Conservation (phyloP, 192 early-diverging fungal species). For the Coemansia sp. region DNA sequence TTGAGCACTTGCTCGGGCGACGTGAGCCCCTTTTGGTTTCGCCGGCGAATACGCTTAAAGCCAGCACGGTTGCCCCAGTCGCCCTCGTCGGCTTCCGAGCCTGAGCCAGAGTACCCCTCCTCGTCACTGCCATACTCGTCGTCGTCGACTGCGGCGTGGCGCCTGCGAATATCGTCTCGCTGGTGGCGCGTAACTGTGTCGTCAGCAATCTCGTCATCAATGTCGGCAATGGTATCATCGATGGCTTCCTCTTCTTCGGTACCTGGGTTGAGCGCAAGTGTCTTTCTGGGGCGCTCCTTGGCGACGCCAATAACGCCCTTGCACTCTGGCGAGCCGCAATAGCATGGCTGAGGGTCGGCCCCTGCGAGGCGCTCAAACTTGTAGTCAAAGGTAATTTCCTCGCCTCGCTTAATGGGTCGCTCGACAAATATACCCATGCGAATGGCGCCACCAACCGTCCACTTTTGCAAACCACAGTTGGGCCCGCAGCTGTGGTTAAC, state of each 20-base stretch:
- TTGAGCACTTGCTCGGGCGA: conserved; percentile 72
- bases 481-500: conserved; percentile 98
- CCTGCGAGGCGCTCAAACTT: conserved; percentile 85
- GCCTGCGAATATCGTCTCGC: conserved; percentile 57
- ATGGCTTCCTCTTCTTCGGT: conserved; percentile 40
- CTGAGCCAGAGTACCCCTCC: conserved; percentile 34
- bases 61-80: conserved; percentile 12
- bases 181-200: conserved; percentile 55
- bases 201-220: conserved; percentile 59
- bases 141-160: conserved; percentile 47
- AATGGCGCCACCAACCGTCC: conserved; percentile 86
- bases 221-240: conserved; percentile 55
- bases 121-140: conserved; percentile 52
- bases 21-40: conserved; percentile 54
- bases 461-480: conserved; percentile 94
- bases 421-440: conserved; percentile 96
- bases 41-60: conserved; percentile 39
- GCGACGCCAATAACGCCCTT: conserved; percentile 88
- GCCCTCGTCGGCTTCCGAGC: conserved; percentile 11
- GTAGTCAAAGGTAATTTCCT: conserved; percentile 98
- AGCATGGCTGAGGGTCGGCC: conserved; percentile 87
- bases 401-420: conserved; percentile 68
- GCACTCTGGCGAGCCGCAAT: conserved; percentile 85
- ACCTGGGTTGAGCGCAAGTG: neutral
- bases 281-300: conserved; percentile 54